Evolutionary conservation across 305 asterid species (phyloP).

Genomic region (Solanum hybrid): DNA sequence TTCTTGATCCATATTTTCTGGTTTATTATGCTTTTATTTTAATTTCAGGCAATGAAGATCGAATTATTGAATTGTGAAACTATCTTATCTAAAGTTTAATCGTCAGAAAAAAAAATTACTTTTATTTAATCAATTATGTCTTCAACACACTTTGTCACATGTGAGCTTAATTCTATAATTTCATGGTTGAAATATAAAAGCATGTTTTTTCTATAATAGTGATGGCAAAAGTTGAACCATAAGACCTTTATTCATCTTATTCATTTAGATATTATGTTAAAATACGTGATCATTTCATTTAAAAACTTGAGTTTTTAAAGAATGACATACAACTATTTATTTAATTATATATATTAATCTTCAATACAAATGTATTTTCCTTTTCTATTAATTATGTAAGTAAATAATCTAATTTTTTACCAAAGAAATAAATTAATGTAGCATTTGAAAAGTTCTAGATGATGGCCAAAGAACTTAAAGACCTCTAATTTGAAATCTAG

Average conservation of each 20-base stretch:
- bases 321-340: background rate
- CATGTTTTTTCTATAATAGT: background rate
- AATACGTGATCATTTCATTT: rapidly evolving
- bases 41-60: background rate
- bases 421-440: background rate
- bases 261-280: background rate
- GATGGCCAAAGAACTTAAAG: background rate
- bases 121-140: background rate
- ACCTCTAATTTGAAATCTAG: background rate
- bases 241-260: too few species aligned
- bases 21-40: background rate
- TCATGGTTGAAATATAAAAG: background rate
- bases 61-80: background rate
- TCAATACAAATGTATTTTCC: background rate
- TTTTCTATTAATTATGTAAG: background rate
- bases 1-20: background rate
- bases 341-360: background rate
- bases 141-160: background rate
- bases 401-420: background rate
- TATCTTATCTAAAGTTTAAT: background rate
- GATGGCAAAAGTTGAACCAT: background rate
- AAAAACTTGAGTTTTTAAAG: background rate
- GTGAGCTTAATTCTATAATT: background rate
- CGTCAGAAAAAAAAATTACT: background rate
- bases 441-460: background rate